phyloP scores from a whole-genome alignment of 108 stramenopile species.

The Nannochloropsis granulata region DNA sequence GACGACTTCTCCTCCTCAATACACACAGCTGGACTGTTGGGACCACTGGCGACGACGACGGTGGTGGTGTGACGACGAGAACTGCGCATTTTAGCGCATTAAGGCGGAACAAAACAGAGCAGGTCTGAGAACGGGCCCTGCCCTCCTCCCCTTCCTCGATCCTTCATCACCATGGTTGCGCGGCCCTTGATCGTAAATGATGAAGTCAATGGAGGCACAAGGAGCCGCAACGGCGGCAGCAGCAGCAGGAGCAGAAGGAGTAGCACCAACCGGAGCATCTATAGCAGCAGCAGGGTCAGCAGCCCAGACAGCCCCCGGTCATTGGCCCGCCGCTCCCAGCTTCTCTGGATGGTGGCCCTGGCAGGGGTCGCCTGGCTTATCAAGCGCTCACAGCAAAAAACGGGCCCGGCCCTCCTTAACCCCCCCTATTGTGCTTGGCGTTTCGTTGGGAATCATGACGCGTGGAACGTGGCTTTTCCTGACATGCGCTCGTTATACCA shows the following conservation, averaged over 20 bases:
- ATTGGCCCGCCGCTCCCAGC: neutral
- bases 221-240: neutral
- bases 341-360: neutral
- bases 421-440: neutral
- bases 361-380: neutral
- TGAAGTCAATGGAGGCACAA: neutral
- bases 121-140: no score
- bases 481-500: neutral
- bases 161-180: neutral
- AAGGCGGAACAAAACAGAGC: no score
- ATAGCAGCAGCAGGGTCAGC: neutral
- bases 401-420: neutral
- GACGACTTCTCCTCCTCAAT: no score
- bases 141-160: no score
- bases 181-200: neutral
- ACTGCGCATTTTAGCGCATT: no score
- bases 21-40: no score
- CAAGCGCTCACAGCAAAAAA: neutral
- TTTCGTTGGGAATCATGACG: neutral
- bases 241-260: neutral
- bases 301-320: neutral
- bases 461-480: neutral
- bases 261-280: neutral
- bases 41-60: no score
- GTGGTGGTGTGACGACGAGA: no score